These are phyloP conservation scores for Schizopora paradoxa DNA, from an alignment of 1,284 basidiomycete genomes.

Conservation along the genomic window DNA sequence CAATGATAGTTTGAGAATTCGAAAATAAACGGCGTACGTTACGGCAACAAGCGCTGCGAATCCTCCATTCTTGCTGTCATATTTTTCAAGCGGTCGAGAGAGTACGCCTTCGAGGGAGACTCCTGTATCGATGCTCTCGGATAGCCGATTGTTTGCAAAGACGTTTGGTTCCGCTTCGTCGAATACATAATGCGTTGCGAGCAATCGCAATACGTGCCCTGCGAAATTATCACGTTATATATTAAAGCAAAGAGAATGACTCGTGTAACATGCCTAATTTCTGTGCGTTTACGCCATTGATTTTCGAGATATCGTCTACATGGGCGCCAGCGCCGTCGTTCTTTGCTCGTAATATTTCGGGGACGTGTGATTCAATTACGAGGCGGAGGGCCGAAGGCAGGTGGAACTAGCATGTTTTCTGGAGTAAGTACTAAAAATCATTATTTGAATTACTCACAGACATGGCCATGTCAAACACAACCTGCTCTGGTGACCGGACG, in stretches of 20 bases:
- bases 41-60: slow-evolving; percentile 12
- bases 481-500: slow-evolving; percentile 13
- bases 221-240: background rate
- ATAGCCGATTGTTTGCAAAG: slow-evolving; percentile 33
- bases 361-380: slow-evolving; percentile 11
- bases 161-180: slow-evolving; percentile 28
- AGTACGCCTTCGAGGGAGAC: slow-evolving; percentile 17
- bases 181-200: slow-evolving; percentile 32
- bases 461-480: slow-evolving; percentile 10
- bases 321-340: slow-evolving; percentile 16
- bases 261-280: slow-evolving; percentile 23
- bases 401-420: too few species aligned
- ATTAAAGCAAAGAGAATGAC: background rate
- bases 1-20: too few species aligned
- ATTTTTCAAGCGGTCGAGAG: background rate
- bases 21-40: slow-evolving; percentile 1
- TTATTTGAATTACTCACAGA: too few species aligned
- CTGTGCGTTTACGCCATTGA: slow-evolving; percentile 14
- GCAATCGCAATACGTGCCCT: slow-evolving; percentile 31
- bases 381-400: slow-evolving; percentile 15
- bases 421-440: too few species aligned
- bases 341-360: slow-evolving; percentile 11
- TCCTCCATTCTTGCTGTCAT: slow-evolving; percentile 10
- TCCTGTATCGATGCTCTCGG: slow-evolving; percentile 27
- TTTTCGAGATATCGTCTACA: slow-evolving; percentile 19